phyloP scores from a whole-genome alignment of 1,284 basidiomycete genomes.

The Malassezia brasiliensis region DNA sequence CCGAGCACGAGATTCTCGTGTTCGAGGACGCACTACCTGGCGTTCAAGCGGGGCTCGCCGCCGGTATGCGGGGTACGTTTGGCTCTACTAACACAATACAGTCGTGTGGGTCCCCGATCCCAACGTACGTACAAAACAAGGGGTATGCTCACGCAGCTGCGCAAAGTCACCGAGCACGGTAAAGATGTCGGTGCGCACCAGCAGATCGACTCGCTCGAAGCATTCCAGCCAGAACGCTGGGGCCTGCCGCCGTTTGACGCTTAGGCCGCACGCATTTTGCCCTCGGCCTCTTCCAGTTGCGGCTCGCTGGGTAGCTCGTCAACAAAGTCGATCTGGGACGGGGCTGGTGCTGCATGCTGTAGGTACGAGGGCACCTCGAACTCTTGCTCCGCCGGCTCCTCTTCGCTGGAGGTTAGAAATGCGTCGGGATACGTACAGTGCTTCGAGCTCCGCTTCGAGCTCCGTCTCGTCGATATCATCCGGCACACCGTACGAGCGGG shows the following conservation, averaged over 20 bases:
- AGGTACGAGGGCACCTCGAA: slow-evolving; percentile 50
- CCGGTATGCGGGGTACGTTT: slow-evolving; percentile 42
- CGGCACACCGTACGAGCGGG: slow-evolving; percentile 86
- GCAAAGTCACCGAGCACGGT: slow-evolving; percentile 17
- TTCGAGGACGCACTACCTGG: slow-evolving; percentile 48
- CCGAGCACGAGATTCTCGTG: slow-evolving; percentile 41
- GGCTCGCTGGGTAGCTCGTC: slow-evolving; percentile 26
- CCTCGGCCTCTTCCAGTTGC: neutral
- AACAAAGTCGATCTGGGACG: slow-evolving; percentile 37
- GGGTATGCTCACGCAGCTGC: slow-evolving; percentile 7
- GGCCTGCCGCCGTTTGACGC: slow-evolving; percentile 38
- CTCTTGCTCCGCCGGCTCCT: slow-evolving; percentile 64
- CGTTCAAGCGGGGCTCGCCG: slow-evolving; percentile 38
- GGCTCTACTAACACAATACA: neutral
- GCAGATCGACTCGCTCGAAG: slow-evolving; percentile 34
- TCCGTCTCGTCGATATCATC: slow-evolving; percentile 97
- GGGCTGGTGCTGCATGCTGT: slow-evolving; percentile 15
- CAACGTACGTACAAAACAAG: slow-evolving; percentile 19
- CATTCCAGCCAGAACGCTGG: slow-evolving; percentile 41
- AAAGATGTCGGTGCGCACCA: slow-evolving; percentile 29
- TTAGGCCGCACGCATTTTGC: slow-evolving; percentile 13
- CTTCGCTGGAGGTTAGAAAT: slow-evolving; percentile 54
- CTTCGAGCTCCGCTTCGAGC: slow-evolving; percentile 68
- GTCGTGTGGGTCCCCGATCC: slow-evolving; percentile 47
- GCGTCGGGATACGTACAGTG: slow-evolving; percentile 18